Evolutionary conservation across 2,329 filamentous ascomycete species (phyloP).

Genomic region (Arthrobotrys musiformis): DNA sequence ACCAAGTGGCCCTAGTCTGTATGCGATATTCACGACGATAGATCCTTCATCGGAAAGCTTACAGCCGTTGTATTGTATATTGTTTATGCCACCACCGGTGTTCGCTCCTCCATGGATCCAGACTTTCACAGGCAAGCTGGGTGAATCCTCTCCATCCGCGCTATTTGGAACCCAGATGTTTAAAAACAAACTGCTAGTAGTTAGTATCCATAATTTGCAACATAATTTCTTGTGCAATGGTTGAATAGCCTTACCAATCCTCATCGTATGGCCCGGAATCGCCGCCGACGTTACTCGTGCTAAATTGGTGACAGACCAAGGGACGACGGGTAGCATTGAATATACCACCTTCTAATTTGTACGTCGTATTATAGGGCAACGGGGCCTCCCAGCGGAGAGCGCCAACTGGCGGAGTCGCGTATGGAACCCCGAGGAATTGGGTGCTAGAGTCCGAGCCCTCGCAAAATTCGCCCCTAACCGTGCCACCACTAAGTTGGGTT

Average conservation of each 20-base stretch:
- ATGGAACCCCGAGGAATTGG: constrained; percentile 40
- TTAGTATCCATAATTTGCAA: too few relatives aligned
- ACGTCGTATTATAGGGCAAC: constrained; percentile 21
- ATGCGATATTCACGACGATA: constrained; percentile 60
- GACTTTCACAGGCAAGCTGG: constrained; percentile 38
- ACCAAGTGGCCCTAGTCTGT: constrained; percentile 72
- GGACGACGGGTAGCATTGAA: constrained; percentile 26
- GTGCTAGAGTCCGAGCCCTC: background rate
- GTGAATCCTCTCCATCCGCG: background rate
- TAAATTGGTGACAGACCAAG: constrained; percentile 37
- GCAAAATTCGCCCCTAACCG: constrained; percentile 12
- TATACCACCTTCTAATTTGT: constrained; percentile 10
- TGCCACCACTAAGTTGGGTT: background rate
- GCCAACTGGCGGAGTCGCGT: constrained; percentile 36
- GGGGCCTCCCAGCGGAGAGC: constrained; percentile 41
- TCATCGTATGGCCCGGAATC: constrained; percentile 26
- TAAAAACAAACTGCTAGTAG: constrained; percentile 18
- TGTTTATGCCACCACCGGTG: constrained; percentile 33
- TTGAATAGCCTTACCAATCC: constrained; percentile 34
- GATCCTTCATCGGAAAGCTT: constrained; percentile 21
- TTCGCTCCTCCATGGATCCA: constrained; percentile 43
- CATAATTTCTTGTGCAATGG: too few relatives aligned
- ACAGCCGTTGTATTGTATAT: constrained; percentile 32
- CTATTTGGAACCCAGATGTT: constrained; percentile 37
- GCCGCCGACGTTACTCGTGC: background rate